These are phyloP conservation scores for Zelonia costaricensis DNA, from an alignment of 208 protist species.

Conservation along the genomic window DNA sequence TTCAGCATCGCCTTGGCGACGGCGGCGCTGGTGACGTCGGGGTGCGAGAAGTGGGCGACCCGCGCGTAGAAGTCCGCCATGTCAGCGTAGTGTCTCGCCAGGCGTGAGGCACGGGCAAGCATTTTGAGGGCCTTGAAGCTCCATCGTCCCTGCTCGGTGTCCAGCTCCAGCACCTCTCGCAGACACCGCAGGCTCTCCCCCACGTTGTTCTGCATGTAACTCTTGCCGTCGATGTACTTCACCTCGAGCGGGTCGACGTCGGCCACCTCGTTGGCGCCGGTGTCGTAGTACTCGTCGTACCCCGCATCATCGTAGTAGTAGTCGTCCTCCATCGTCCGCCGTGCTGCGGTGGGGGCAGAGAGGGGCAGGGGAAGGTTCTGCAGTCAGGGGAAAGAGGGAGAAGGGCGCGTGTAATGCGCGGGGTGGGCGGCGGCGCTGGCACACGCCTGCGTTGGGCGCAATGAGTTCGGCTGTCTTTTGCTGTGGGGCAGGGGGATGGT, in stretches of 20 bases:
- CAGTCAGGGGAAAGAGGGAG: no score
- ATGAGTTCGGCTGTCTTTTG: no score
- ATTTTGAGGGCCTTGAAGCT: conserved; percentile 96
- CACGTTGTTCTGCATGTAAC: conserved; percentile 66
- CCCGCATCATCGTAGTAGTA: conserved; percentile 80
- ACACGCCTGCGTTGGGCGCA: no score
- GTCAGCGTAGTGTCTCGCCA: conserved; percentile 70
- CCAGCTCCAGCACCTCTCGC: conserved; percentile 75
- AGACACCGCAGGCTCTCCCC: conserved; percentile 74
- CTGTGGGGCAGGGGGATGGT: no score
- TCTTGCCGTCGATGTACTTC: conserved; percentile 88
- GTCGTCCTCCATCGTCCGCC: conserved; percentile 32
- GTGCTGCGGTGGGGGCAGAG: background rate
- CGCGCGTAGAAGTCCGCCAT: conserved; percentile 81
- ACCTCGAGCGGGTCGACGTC: conserved; percentile 74
- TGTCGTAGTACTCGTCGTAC: conserved; percentile 88
- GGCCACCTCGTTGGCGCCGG: conserved; percentile 42
- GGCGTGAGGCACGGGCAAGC: conserved; percentile 82
- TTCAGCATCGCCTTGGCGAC: conserved; percentile 87
- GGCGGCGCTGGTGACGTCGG: conserved; percentile 30
- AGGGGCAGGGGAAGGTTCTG: no score
- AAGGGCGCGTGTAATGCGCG: no score
- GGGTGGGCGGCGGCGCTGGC: no score
- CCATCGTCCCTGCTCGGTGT: conserved; percentile 79
- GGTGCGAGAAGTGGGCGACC: conserved; percentile 61